A percentile compares a stretch with the other conserved stretches of the same genome.
Conservation (phyloP, 805 yeast genomes). For the Zygoascus tannicola region DNA sequence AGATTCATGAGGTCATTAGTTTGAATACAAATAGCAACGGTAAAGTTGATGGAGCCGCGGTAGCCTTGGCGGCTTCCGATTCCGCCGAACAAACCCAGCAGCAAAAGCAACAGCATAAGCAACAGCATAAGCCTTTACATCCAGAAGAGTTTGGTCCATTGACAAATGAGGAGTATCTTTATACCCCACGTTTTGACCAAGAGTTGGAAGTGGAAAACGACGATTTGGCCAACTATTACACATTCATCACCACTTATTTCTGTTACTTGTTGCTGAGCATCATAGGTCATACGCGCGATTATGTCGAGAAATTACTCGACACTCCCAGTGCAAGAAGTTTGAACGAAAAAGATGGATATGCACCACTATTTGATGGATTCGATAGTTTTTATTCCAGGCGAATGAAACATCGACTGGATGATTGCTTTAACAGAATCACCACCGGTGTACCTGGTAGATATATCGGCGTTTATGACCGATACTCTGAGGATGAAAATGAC, state of each 20-base stretch:
- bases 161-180: conserved; percentile 37
- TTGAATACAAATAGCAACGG: too few species aligned
- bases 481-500: conserved; percentile 53
- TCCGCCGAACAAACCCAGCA: not conserved
- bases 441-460: conserved; percentile 95
- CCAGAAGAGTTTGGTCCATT: conserved; percentile 18
- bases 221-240: conserved; percentile 82
- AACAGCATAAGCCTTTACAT: conserved; percentile 7
- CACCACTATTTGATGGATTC: conserved; percentile 91
- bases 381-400: conserved; percentile 92
- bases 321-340: conserved; percentile 48
- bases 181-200: conserved; percentile 48
- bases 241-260: conserved; percentile 73
- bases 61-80: not conserved
- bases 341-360: conserved; percentile 76
- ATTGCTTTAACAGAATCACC: conserved; percentile 93
- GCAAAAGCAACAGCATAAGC: not conserved
- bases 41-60: too few species aligned
- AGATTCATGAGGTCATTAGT: too few species aligned
- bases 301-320: conserved; percentile 45
- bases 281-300: conserved; percentile 86
- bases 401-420: conserved; percentile 82
- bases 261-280: conserved; percentile 76
- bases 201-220: conserved; percentile 47
- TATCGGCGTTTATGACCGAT: conserved; percentile 72